Conservation (phyloP, 768 basidiomycete genomes). For the Leccinum fibrillosum region DNA sequence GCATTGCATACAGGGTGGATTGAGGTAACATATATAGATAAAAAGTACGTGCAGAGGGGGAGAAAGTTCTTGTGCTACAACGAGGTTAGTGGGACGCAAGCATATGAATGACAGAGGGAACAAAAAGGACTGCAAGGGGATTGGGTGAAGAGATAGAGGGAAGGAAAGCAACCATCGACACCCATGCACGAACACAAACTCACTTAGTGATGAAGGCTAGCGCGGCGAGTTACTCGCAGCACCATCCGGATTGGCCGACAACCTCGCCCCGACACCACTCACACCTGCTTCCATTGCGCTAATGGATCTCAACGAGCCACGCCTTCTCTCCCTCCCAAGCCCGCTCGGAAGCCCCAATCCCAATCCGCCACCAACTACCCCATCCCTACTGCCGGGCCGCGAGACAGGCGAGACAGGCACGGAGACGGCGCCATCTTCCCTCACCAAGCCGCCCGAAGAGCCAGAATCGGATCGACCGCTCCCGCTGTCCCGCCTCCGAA, state of each 20-base stretch:
- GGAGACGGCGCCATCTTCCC: constrained; percentile 4
- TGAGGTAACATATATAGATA: constrained; percentile 8
- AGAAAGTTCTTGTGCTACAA: constrained; percentile 11
- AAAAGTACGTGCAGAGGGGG: constrained; percentile 4
- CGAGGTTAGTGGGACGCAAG: constrained; percentile 1
- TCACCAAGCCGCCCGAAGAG: constrained; percentile 6
- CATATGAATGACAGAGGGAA: neutral
- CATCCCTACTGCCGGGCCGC: constrained; percentile 12
- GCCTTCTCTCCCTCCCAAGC: constrained; percentile 22
- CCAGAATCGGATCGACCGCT: constrained; percentile 11
- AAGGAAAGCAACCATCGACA: neutral
- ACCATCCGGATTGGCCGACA: constrained; percentile 37
- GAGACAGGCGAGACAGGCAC: neutral
- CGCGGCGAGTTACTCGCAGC: constrained; percentile 25
- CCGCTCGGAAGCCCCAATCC: constrained; percentile 13
- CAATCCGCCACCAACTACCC: constrained; percentile 1
- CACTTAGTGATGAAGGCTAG: constrained; percentile 7
- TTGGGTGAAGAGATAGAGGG: neutral
- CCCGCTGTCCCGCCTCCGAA: constrained; percentile 25
- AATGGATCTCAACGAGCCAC: constrained; percentile 32
- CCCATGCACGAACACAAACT: neutral
- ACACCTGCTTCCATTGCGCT: constrained; percentile 18
- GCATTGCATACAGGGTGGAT: constrained; percentile 2
- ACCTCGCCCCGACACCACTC: constrained; percentile 31
- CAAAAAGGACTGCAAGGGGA: neutral